Conservation (phyloP, 176 grass and related monocot species). For the Elymus sibiricus region DNA sequence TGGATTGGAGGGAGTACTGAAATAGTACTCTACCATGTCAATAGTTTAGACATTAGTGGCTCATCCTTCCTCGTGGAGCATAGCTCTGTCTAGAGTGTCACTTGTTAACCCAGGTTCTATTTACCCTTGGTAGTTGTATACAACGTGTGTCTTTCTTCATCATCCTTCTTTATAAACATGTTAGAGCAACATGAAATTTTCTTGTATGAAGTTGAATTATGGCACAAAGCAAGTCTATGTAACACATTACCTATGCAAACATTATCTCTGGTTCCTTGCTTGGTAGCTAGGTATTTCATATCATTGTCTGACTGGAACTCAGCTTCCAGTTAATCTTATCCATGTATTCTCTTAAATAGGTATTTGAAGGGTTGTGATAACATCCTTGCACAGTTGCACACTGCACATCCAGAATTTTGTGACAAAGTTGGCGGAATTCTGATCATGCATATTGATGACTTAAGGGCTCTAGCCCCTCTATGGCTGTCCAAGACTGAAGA, state of each 20-base stretch:
- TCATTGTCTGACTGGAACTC: neutral
- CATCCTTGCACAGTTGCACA: constrained; percentile 87
- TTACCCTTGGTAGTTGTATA: constrained; percentile 14
- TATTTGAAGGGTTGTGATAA: constrained; percentile 98
- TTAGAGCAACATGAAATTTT: neutral
- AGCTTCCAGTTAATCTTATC: constrained; percentile 2
- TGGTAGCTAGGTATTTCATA: neutral
- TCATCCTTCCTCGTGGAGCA: neutral
- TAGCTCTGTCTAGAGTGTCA: neutral
- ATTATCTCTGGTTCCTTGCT: neutral
- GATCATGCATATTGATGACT: constrained; percentile 86
- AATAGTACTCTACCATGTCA: neutral
- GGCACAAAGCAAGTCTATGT: neutral
- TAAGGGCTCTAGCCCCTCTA: constrained; percentile 75
- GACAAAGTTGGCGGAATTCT: constrained; percentile 96
- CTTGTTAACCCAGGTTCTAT: neutral
- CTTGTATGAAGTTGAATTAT: neutral
- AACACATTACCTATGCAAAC: neutral
- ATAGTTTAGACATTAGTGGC: neutral
- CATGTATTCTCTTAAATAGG: constrained; percentile 34
- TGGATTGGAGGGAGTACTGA: neutral
- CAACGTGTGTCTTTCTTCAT: neutral
- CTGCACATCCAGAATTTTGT: constrained; percentile 89
- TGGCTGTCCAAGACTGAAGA: constrained; percentile 99
- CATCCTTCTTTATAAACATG: neutral